Conservation (phyloP, 768 basidiomycete genomes). For the Gyrodon lividus region DNA sequence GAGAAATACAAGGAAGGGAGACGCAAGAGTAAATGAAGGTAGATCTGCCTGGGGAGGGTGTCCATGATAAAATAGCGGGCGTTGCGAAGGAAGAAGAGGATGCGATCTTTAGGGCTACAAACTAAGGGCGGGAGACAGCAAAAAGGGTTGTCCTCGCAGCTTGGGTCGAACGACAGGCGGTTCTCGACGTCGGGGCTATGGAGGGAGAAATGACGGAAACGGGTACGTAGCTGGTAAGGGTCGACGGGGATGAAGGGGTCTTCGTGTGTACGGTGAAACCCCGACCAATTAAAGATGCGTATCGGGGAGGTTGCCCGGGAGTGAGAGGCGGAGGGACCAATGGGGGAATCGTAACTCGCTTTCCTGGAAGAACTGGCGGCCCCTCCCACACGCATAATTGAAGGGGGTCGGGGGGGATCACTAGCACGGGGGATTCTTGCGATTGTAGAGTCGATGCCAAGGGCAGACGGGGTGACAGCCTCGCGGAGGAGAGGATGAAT, state of each 20-base stretch:
- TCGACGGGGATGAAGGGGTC: conserved; percentile 58
- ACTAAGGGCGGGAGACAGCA: conserved; percentile 22
- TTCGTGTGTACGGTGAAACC: conserved; percentile 50
- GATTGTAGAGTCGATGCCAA: conserved; percentile 13
- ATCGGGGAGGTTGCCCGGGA: conserved; percentile 55
- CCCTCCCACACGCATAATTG: conserved; percentile 9
- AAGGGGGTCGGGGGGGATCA: conserved; percentile 9
- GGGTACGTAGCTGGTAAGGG: conserved; percentile 43
- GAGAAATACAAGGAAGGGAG: conserved; percentile 81
- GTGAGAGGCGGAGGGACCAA: conserved; percentile 31
- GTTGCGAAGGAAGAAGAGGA: conserved; percentile 19
- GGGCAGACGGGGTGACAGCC: background rate
- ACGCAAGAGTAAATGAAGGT: conserved; percentile 52
- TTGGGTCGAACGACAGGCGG: conserved; percentile 15
- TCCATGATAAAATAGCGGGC: conserved; percentile 31
- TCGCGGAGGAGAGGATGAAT: conserved; percentile 21
- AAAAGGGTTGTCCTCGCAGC: conserved; percentile 20
- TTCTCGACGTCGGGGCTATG: conserved; percentile 22
- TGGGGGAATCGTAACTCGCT: conserved; percentile 27
- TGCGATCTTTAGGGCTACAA: conserved; percentile 13
- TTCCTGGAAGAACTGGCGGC: conserved; percentile 13
- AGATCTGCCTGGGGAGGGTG: conserved; percentile 42
- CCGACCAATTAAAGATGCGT: conserved; percentile 54
- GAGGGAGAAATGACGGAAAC: conserved; percentile 21
- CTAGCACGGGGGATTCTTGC: conserved; percentile 7